Evolutionary conservation across 2,329 filamentous ascomycete species (phyloP), one percentile per base, ranked within the genome.

Genomic region (Diaporthe batatas): DNA sequence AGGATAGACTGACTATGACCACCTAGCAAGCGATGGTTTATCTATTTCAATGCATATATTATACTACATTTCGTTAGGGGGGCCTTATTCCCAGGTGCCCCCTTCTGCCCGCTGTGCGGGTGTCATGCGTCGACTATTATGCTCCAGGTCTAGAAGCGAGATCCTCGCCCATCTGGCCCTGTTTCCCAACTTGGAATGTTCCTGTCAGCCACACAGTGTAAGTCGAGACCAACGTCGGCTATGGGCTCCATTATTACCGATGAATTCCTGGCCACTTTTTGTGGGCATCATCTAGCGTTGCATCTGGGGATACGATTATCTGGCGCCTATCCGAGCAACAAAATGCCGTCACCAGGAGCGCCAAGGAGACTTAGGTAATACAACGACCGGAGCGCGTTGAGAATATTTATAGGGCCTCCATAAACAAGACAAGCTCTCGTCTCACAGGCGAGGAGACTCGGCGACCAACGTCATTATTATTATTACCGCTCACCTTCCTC

Each of bases 1-100:
- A 47, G 62, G 62, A 67, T 67, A 67, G 47, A 67, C 62, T 67
- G 62, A 67, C 47, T 67, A 34, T 67, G 62, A 51, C 62, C 62
- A 67, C 32, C 62, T 39, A 53, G 32, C 62, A 67, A 67, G 62
- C 62, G 62, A 53, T 67, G 62, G 21, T 29, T 67, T 53, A 34
- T 23, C 47, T 29, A 14, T 39, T 65, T 39, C 44, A 67, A 39
- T 67, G 62, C 47, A 67, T 67, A 67, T 53, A 67, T 67, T 67
- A 53, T 67, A 53, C 32, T 21, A 25, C 62, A 14, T 65, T 2
- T 1, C 44, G 25, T 21, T 3, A 11, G 1, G 12, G 11, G 11
- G 2, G 1, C 2, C 49, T 14, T 16, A 34, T 32, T 12, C 25
- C 7, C n/a, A n/a, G n/a, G n/a, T n/a, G n/a, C n/a, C n/a, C 10